Evolutionary conservation across 2,329 filamentous ascomycete species (phyloP).

Genomic region (Paracoccidioides brasiliensis): DNA sequence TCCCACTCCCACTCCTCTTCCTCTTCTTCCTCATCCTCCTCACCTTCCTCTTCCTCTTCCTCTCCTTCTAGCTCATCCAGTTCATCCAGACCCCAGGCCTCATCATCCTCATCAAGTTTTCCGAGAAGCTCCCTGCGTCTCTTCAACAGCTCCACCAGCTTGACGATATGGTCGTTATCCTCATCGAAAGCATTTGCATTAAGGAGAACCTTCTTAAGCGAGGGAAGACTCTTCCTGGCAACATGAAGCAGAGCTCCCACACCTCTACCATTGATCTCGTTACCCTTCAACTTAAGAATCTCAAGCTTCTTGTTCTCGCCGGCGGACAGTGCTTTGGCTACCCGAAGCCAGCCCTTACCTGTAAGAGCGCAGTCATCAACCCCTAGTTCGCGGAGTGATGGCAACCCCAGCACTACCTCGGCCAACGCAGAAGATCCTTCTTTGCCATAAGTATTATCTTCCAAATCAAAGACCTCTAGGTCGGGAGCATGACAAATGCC

Average conservation of each 20-base stretch:
- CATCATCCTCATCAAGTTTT: slow-evolving; percentile 51
- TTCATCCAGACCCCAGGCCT: slow-evolving; percentile 62
- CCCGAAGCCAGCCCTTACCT: slow-evolving; percentile 58
- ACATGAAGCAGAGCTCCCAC: slow-evolving; percentile 59
- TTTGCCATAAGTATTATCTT: slow-evolving; percentile 93
- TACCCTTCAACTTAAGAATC: slow-evolving; percentile 76
- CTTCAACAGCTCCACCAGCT: slow-evolving; percentile 58
- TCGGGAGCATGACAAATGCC: slow-evolving; percentile 59
- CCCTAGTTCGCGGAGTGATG: slow-evolving; percentile 64
- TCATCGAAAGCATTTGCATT: slow-evolving; percentile 94
- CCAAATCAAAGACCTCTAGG: slow-evolving; percentile 71
- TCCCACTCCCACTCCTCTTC: slow-evolving; percentile 59
- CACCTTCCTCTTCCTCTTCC: slow-evolving; percentile 54
- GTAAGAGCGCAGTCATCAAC: slow-evolving; percentile 79
- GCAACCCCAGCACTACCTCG: slow-evolving; percentile 61
- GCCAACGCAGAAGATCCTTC: slow-evolving; percentile 67
- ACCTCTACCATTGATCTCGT: slow-evolving; percentile 73
- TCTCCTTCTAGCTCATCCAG: slow-evolving; percentile 70
- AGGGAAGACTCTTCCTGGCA: slow-evolving; percentile 54
- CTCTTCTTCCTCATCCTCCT: slow-evolving; percentile 53
- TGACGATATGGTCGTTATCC: slow-evolving; percentile 60
- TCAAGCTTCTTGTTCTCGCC: slow-evolving; percentile 70
- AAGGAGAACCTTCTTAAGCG: slow-evolving; percentile 73
- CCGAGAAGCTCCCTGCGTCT: slow-evolving; percentile 59
- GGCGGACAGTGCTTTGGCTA: slow-evolving; percentile 59